Evolutionary conservation across 495 filamentous ascomycete genomes (phyloP), one percentile per base, ranked within the genome.

Genomic region (Friedmanniomyces simplex): DNA sequence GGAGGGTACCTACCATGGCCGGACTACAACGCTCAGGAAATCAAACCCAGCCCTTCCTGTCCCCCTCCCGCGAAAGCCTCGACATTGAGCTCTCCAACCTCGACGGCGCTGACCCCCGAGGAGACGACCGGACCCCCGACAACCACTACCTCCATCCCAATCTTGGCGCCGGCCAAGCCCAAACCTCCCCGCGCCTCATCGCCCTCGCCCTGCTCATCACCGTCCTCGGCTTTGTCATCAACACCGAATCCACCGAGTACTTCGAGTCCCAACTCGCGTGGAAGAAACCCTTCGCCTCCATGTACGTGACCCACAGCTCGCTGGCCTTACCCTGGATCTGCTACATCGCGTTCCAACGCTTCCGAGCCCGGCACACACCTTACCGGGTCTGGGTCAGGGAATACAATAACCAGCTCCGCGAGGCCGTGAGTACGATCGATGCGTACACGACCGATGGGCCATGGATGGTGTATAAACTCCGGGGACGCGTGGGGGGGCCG

Each of bases 231-330:
- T 60, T 64, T 39, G 39, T 47, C 8, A 36, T 58, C 30, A 60
- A 64, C 57, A 64, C 61, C 12, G 61, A 64, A 54, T 30, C 61
- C 7, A 57, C 53, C 12, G 58, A 52, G 11, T 64, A 64, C 54
- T 52, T 60, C 53, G 57, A 64, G 36, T 24, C 50, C 50, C 47
- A 57, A 18, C 54, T 64, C 8, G 57, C 51, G 25, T 64, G 57
- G 57, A 60, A 57, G 37, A 64, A 64, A 58, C 61, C 61, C 3
- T 60, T 60, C 39, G 54, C 52, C 16, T 60, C 52, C 11, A 37
- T 64, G 52, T 64, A 60, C 49, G 36, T 64, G 37, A 60, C 58
- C 5, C 61, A 64, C 50, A 60, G 52, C 51, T 56, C 53, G 1
- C 61, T 64, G n/a, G 48, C 16, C n/a, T 18, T 64, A 1, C 61